Evolutionary conservation across 2,329 filamentous ascomycete species (phyloP), one percentile per base, ranked within the genome.

Genomic region (Aspergillus pseudonomiae): DNA sequence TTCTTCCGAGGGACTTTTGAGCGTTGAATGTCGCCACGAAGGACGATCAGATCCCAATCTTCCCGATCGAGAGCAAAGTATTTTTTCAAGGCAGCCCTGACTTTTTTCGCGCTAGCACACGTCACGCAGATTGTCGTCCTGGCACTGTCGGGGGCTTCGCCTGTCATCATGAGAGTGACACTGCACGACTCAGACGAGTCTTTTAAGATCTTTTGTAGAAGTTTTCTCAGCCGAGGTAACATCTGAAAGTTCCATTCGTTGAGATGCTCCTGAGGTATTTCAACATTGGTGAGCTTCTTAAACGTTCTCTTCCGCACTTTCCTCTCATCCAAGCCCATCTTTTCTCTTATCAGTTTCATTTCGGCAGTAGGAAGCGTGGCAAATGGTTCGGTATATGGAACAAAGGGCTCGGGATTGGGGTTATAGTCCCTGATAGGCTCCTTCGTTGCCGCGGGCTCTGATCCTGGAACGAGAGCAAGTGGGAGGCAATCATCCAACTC

Each of bases 121-220:
- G 86, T 88, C 45, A 90, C 83, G 65, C 88, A 86, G 39, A 89
- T 86, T 0, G 88, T 89, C 1, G 88, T 87, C 62, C 81, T 82
- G 9, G 86, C 86, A 28, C 81, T 85, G 56, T 86, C 83, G 36
- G 80, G 76, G 1, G 83, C 82, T 60, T 86, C 85, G 24, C 88
- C 88, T 57, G 88, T 84, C 70, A 86, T 85, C 65, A 88, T 84
- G 12, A 89, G 81, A 60, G 84, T 83, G 43, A 88, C 88, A 61
- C 85, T 86, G 67, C 86, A 84, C 2, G 86, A 88, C 72, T 89
- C 88, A 1, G 82, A 78, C 0, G 85, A 86, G 46, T 88, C 85
- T 64, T 82, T 84, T 19, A 89, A 75, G 7, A 85, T 83, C 65
- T 85, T 85, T 68, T 87, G 83, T 14, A 88, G 79, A 26, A 89